phyloP scores from a whole-genome alignment of 2,329 filamentous ascomycete species.

The Colletotrichum filicis region DNA sequence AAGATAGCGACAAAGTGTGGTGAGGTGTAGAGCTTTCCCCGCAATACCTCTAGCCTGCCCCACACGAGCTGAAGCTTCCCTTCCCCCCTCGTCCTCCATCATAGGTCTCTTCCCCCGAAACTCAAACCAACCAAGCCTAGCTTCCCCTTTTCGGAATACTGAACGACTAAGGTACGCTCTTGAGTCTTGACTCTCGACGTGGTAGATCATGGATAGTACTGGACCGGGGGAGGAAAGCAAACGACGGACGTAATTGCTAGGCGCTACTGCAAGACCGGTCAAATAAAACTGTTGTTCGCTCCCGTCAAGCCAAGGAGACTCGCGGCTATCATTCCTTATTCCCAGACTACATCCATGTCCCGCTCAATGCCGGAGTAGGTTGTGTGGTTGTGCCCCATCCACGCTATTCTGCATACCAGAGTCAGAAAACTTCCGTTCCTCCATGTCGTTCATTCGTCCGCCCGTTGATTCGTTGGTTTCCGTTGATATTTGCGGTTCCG shows the following conservation, averaged over 20 bases:
- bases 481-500: background rate
- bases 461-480: background rate
- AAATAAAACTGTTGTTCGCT: background rate
- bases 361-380: background rate
- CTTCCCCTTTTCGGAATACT: background rate
- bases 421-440: background rate
- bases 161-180: background rate
- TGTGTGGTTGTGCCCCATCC: background rate
- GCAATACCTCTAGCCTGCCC: background rate
- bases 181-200: background rate
- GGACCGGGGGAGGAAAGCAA: background rate
- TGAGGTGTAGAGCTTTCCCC: constrained; percentile 16
- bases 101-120: background rate
- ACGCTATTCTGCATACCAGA: background rate
- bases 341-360: background rate
- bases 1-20: no score
- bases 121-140: background rate
- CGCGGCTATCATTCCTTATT: background rate
- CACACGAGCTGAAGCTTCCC: constrained; percentile 28
- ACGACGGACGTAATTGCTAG: background rate
- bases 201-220: background rate
- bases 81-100: no score
- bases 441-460: background rate
- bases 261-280: constrained; percentile 3
- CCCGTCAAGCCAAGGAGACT: background rate